A percentile compares a stretch with the other conserved stretches of the same genome.
These are phyloP conservation scores for Chalciporus piperatus DNA, from an alignment of 768 basidiomycete genomes.

Conservation along the genomic window DNA sequence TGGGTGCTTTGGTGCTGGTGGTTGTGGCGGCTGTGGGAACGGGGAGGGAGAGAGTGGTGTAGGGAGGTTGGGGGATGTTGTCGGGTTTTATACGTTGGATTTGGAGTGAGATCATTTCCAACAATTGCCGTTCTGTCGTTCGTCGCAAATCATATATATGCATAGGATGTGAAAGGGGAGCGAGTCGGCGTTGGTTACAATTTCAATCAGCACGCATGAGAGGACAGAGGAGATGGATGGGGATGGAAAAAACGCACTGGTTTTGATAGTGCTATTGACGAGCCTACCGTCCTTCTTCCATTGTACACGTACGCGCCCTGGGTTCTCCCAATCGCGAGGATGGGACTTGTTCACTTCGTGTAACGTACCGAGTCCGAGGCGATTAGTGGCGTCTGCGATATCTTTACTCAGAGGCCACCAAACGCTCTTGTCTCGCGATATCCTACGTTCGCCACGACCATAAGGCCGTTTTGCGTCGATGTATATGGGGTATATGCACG, in stretches of 20 bases:
- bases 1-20: conserved; percentile 29
- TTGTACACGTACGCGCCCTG: conserved; percentile 89
- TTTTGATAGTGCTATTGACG: conserved; percentile 66
- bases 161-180: too few species aligned
- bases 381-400: conserved; percentile 79
- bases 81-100: conserved; percentile 76
- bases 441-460: conserved; percentile 77
- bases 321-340: conserved; percentile 98
- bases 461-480: conserved; percentile 93
- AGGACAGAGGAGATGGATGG: neutral
- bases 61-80: conserved; percentile 63
- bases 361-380: conserved; percentile 74
- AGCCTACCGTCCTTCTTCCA: conserved; percentile 80
- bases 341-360: conserved; percentile 91
- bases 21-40: conserved; percentile 20
- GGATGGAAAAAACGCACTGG: conserved; percentile 52
- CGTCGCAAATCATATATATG: neutral
- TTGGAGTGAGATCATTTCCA: conserved; percentile 70
- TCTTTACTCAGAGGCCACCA: conserved; percentile 97
- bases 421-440: conserved; percentile 72
- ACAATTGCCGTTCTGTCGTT: conserved; percentile 68
- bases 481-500: conserved; percentile 95
- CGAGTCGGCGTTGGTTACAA: too few species aligned
- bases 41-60: conserved; percentile 36
- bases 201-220: neutral